These are phyloP conservation scores for Sporisorium scitamineum DNA, from an alignment of 1,284 basidiomycete species.

Conservation along the genomic window DNA sequence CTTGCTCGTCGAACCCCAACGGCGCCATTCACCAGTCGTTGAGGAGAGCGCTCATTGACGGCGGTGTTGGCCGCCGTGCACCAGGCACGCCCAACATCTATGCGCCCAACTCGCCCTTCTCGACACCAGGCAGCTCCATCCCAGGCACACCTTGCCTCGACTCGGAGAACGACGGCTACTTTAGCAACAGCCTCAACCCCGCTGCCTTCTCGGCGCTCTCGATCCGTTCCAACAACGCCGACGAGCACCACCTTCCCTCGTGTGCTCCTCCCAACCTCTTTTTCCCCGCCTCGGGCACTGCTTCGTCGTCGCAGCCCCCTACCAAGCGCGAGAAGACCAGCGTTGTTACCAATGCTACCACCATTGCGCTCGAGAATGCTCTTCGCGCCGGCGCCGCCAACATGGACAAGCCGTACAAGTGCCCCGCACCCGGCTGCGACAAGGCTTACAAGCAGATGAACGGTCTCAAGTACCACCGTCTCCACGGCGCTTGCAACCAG, in stretches of 20 bases:
- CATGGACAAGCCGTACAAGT: constrained; percentile 87
- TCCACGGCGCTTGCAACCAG: constrained; percentile 83
- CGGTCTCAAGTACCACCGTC: constrained; percentile 95
- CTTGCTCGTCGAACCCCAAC: constrained; percentile 34
- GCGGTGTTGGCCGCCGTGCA: constrained; percentile 58
- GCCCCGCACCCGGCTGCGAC: constrained; percentile 96
- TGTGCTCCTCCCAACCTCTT: constrained; percentile 69
- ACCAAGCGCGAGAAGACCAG: constrained; percentile 63
- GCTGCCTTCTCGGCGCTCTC: constrained; percentile 66
- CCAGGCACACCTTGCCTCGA: constrained; percentile 64
- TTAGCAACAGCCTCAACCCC: constrained; percentile 55
- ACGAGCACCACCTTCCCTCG: constrained; percentile 66
- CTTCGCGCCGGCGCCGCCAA: constrained; percentile 36
- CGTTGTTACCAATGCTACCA: constrained; percentile 36
- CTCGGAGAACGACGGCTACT: constrained; percentile 59
- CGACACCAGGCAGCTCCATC: constrained; percentile 65
- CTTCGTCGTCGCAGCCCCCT: constrained; percentile 51
- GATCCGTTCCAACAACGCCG: constrained; percentile 52
- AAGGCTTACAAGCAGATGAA: constrained; percentile 99
- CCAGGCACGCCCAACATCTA: constrained; percentile 61
- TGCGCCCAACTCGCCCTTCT: constrained; percentile 67
- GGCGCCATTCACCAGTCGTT: constrained; percentile 60
- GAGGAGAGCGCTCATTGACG: constrained; percentile 66
- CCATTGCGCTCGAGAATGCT: constrained; percentile 36
- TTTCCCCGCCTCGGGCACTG: constrained; percentile 65